A percentile compares a stretch with the other conserved stretches of the same genome.
These are phyloP conservation scores for Phialocephala sp. DNA, from an alignment of 2,329 filamentous ascomycete species.

Conservation along the genomic window DNA sequence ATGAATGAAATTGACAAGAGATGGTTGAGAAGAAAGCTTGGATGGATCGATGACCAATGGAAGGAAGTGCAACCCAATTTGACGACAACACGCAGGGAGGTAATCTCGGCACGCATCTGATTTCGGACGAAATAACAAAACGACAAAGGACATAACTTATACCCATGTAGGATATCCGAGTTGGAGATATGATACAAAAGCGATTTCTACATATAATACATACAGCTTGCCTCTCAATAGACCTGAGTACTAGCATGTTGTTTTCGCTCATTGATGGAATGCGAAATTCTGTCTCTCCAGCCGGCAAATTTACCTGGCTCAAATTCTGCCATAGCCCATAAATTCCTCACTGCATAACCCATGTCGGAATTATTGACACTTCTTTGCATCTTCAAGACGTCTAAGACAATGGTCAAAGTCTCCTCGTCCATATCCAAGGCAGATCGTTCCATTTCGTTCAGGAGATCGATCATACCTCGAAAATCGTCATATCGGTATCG, in stretches of 20 bases:
- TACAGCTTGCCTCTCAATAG: slow-evolving; percentile 4
- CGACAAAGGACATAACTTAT: not conserved
- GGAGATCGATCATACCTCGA: slow-evolving; percentile 31
- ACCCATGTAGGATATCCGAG: slow-evolving; percentile 2
- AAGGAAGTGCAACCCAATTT: slow-evolving; percentile 4
- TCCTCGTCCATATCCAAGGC: slow-evolving; percentile 42
- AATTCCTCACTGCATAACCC: slow-evolving; percentile 29
- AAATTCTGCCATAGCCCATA: slow-evolving; percentile 42
- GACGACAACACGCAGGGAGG: not conserved
- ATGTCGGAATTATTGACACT: slow-evolving; percentile 28
- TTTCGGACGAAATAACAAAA: slow-evolving; percentile 1
- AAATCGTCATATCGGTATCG: slow-evolving; percentile 66
- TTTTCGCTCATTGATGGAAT: slow-evolving; percentile 22
- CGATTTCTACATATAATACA: slow-evolving; percentile 9
- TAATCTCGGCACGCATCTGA: not conserved
- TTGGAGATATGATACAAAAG: slow-evolving; percentile 16
- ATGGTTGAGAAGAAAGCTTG: not conserved
- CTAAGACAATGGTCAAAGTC: slow-evolving; percentile 37
- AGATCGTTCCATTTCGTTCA: slow-evolving; percentile 42
- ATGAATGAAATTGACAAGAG: not conserved
- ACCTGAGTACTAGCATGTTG: slow-evolving; percentile 11
- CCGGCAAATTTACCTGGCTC: slow-evolving; percentile 29
- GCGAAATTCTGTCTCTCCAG: slow-evolving; percentile 37
- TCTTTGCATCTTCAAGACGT: slow-evolving; percentile 32
- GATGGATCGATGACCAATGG: slow-evolving; percentile 20